Evolutionary conservation across 2,329 filamentous ascomycete genomes (phyloP), one percentile per base, ranked within the genome.

Genomic region (Cordyceps tenuipes): DNA sequence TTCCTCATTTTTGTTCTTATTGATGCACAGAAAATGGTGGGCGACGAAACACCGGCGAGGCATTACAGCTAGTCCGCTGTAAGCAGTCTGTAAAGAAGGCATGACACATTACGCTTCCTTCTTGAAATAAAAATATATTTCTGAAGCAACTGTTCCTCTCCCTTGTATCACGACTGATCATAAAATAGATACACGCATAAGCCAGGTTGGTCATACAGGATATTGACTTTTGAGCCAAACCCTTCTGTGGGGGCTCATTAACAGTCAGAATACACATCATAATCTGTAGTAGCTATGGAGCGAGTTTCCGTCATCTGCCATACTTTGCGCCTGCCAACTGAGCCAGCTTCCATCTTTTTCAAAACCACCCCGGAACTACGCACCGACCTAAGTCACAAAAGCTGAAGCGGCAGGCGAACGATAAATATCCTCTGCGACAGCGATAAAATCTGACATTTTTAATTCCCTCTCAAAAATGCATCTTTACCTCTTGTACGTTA

Each of bases 1-100:
- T 75, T 76, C 73, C 73, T 75, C 73, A 70, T 75, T 76, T 75
- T 50, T 72, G 68, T 76, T 72, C 73, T 72, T 72, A 72, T 72
- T 70, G 70, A 74, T 73, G 68, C 69, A 69, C 59, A 50, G 71
- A 70, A 69, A 71, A 67, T 65, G 66, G 66, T 66, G 67, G 68
- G 68, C 64, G 64, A 69, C 64, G 69, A 65, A 69, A 67, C 67
- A 64, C 61, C 68, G 68, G 71, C 67, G 69, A 73, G 68, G 68
- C 69, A 71, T 71, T 68, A 72, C 66, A 68, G 68, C 68, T 72
- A 70, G 71, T 70, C 71, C 70, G 68, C 67, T 69, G 68, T 68
- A 70, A 69, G 68, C 68, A 71, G 71, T 69, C 71, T 71, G 66
- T 68, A 60, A 59, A 64, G 68, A 69, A 65, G 68, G 71, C 70